Evolutionary conservation across 495 filamentous ascomycete species (phyloP), one percentile per base, ranked within the genome.

Genomic region (Penicillium manginii): DNA sequence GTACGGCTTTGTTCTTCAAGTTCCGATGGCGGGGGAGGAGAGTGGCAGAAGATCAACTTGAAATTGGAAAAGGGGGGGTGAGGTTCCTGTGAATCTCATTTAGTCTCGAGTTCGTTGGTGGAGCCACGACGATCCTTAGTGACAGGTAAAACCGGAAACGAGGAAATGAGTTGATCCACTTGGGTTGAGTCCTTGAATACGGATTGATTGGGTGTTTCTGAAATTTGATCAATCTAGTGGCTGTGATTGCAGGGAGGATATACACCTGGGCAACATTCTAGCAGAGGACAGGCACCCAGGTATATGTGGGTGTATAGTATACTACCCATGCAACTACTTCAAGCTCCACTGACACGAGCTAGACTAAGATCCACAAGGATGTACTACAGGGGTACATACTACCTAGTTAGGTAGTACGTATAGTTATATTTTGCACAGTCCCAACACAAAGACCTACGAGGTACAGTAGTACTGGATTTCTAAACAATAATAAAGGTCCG

Each of bases 121-220:
- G 62, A 60, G 50, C 58, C 61, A 37, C 18, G 26, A 58, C 55
- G 62, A 64, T 64, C 62, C 26, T 37, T 46, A 52, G 45, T 61
- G 58, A 61, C 58, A 61, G 58, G 53, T 52, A 48, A 57, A 53
- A 49, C 50, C 32, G n/a, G 17, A 56, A 52, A 52, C 26, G 48
- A 46, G 39, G 59, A 53, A 52, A 48, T 49, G 12, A 50, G 43
- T 26, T 40, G 48, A 57, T 52, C 50, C 50, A 33, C 48, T 47
- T 35, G 6, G 17, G 40, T 11, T 11, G 3, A 21, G 40, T 4
- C 4, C 17, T 45, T 45, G 0, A 9, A 12, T 45, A 18, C 40
- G 26, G 26, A 29, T 29, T 29, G 26, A 29, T 29, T 29, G 26
- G 26, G 26, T 29, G 26, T 7, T 22, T 10, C 19, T 47, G 15